Evolutionary conservation across 139 green algal species (phyloP).

Genomic region (Edaphochlamys debaryana): DNA sequence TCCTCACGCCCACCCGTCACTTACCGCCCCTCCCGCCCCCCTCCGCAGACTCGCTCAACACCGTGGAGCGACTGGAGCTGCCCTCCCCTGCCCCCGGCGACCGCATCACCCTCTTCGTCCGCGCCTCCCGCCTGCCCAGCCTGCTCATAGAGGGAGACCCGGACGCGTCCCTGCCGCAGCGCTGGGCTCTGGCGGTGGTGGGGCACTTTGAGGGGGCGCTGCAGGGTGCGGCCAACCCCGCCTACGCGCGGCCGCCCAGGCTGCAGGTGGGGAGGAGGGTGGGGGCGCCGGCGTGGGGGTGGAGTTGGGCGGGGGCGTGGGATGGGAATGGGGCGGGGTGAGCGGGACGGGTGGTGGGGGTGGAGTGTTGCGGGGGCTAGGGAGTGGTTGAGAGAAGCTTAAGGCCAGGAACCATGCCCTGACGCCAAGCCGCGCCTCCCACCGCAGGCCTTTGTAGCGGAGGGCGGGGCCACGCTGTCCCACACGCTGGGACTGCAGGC

Average conservation of each 20-base stretch:
- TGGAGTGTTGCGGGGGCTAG: no score
- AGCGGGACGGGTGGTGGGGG: no score
- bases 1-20: no score
- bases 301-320: no score
- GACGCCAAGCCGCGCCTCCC: no score
- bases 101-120: background rate
- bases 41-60: conserved; percentile 14
- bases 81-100: background rate
- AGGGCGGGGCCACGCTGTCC: no score
- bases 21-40: background rate
- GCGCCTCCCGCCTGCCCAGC: background rate
- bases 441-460: no score
- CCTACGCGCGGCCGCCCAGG: background rate
- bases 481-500: no score
- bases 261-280: background rate
- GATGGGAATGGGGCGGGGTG: no score
- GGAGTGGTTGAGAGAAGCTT: no score
- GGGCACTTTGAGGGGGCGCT: background rate
- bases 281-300: no score
- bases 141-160: background rate
- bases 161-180: background rate
- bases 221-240: background rate
- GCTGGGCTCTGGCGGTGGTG: background rate
- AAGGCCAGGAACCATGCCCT: no score
- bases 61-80: conserved; percentile 18